phyloP scores from a whole-genome alignment of 192 early-diverging fungal species.

The Linderina pennispora region DNA sequence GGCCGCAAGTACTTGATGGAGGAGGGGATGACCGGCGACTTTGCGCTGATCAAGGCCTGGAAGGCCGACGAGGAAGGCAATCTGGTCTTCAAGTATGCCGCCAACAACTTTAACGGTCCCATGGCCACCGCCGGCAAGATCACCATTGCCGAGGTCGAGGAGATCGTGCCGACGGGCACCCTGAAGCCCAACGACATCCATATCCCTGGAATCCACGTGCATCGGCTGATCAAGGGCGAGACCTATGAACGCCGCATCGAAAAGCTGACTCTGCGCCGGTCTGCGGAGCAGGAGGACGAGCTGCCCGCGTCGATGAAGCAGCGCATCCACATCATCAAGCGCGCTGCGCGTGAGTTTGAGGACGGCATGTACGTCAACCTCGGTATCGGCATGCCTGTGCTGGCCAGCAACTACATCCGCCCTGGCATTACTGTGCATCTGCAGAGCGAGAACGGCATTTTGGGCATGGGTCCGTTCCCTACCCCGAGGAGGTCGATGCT shows the following conservation, averaged over 20 bases:
- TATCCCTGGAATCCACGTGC: slow-evolving; percentile 66
- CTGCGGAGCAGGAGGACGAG: slow-evolving; percentile 20
- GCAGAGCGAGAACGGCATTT: slow-evolving; percentile 76
- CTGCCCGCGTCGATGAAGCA: slow-evolving; percentile 35
- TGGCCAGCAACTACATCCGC: slow-evolving; percentile 69
- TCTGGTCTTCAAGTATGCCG: slow-evolving; percentile 62
- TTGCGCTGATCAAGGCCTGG: slow-evolving; percentile 77
- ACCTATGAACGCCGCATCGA: slow-evolving; percentile 71
- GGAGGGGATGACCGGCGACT: slow-evolving; percentile 69
- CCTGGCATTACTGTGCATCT: slow-evolving; percentile 63
- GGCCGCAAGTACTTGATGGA: slow-evolving; percentile 71
- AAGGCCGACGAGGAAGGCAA: slow-evolving; percentile 77
- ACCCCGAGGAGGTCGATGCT: slow-evolving; percentile 61
- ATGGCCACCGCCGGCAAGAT: slow-evolving; percentile 70
- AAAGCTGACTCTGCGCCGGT: slow-evolving; percentile 50
- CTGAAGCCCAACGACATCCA: slow-evolving; percentile 68
- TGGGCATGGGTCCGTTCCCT: slow-evolving; percentile 73
- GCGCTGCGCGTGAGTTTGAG: slow-evolving; percentile 74
- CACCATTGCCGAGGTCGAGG: slow-evolving; percentile 75
- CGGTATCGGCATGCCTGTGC: slow-evolving; percentile 76
- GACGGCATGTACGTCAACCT: slow-evolving; percentile 70
- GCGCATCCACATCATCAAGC: slow-evolving; percentile 65
- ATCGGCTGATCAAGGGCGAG: slow-evolving; percentile 65
- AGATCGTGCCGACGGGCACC: slow-evolving; percentile 64
- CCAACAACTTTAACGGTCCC: slow-evolving; percentile 72